Evolutionary conservation across 2,329 filamentous ascomycete genomes (phyloP).

Genomic region (Cordyceps pruinosa): DNA sequence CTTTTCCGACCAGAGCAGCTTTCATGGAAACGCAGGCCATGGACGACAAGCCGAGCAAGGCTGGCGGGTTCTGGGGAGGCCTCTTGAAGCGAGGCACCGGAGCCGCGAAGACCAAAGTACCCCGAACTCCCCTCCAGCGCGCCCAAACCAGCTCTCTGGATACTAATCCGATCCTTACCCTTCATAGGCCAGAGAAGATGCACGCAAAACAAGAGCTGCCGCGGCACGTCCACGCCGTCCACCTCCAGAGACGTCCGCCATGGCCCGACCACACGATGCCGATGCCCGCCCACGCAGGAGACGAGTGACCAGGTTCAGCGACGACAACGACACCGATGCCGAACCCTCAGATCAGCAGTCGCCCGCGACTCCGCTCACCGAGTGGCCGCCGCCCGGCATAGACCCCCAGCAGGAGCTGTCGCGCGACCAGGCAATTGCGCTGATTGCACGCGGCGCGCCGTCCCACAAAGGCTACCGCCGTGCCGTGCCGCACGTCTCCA

Average conservation of each 20-base stretch:
- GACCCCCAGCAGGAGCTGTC: conserved; percentile 43
- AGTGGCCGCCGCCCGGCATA: conserved; percentile 52
- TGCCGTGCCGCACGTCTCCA: conserved; percentile 46
- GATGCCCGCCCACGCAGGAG: not conserved
- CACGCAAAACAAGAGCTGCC: not conserved
- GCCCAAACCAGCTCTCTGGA: not conserved
- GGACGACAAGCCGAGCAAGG: conserved; percentile 28
- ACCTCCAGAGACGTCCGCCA: conserved; percentile 1
- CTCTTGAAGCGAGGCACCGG: conserved; percentile 44
- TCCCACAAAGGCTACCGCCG: conserved; percentile 48
- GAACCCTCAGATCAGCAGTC: not conserved
- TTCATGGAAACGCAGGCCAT: too few species aligned
- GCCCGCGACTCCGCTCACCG: conserved; percentile 31
- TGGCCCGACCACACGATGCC: not conserved
- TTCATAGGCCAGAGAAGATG: not conserved
- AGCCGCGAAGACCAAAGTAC: conserved; percentile 22
- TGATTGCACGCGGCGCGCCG: conserved; percentile 53
- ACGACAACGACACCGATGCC: not conserved
- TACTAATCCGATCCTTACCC: not conserved
- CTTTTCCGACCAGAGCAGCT: too few species aligned
- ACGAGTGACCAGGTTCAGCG: conserved; percentile 1
- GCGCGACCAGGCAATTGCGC: conserved; percentile 47
- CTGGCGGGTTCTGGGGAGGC: conserved; percentile 41
- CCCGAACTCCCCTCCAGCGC: not conserved
- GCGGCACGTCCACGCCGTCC: not conserved